A percentile compares a stretch with the other conserved stretches of the same genome.
These are phyloP conservation scores for Apodospora peruviana DNA, from an alignment of 495 filamentous ascomycete genomes.

Conservation along the genomic window DNA sequence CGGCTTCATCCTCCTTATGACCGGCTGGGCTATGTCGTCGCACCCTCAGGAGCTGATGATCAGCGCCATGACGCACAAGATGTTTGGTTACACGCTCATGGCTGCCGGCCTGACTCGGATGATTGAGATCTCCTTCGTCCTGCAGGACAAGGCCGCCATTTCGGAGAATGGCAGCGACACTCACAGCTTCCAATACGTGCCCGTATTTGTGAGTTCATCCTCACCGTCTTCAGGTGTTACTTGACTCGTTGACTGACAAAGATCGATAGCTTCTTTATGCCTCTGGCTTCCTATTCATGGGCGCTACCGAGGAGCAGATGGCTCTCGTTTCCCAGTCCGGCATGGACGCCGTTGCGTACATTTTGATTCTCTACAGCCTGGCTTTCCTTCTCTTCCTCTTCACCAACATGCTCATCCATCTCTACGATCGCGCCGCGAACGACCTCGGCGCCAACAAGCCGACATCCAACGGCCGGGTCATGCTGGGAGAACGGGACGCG, in stretches of 20 bases:
- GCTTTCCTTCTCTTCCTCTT: constrained; percentile 89
- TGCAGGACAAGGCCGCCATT: constrained; percentile 61
- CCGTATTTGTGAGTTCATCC: constrained; percentile 67
- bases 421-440: constrained; percentile 60
- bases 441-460: constrained; percentile 13
- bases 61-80: constrained; percentile 82
- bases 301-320: constrained; percentile 96
- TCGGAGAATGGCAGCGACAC: constrained; percentile 51
- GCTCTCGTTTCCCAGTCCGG: constrained; percentile 60
- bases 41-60: constrained; percentile 79
- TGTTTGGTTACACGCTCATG: constrained; percentile 97
- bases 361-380: constrained; percentile 84
- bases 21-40: constrained; percentile 90
- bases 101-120: constrained; percentile 75
- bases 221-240: neutral
- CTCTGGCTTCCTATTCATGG: constrained; percentile 95
- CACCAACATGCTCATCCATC: constrained; percentile 72
- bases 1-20: constrained; percentile 81
- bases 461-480: constrained; percentile 24
- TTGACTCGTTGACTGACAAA: neutral
- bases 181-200: constrained; percentile 89
- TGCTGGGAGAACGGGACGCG: constrained; percentile 34
- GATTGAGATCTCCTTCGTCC: constrained; percentile 85
- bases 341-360: constrained; percentile 84
- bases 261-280: constrained; percentile 72